A percentile compares a stretch with the other conserved stretches of the same genome.
phyloP scores from a whole-genome alignment of 1,284 basidiomycete species.

The Wallemia hederae region DNA sequence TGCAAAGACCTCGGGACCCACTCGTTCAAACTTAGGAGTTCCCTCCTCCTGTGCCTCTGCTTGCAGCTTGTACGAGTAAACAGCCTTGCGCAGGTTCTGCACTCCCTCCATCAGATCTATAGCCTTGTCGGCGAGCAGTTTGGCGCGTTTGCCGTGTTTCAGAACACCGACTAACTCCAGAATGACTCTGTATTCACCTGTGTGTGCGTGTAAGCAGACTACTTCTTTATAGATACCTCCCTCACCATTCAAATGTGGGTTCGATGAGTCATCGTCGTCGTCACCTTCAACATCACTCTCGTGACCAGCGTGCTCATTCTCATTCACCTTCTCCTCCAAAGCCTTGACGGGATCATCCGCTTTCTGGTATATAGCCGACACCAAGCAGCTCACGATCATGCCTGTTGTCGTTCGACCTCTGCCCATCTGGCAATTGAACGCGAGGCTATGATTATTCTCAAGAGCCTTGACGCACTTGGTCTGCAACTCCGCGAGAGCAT shows the following conservation, averaged over 20 bases:
- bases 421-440: conserved; percentile 68
- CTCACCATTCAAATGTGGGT: conserved; percentile 56
- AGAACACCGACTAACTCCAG: conserved; percentile 74
- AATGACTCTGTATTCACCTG: conserved; percentile 90
- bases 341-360: conserved; percentile 23
- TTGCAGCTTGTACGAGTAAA: conserved; percentile 86
- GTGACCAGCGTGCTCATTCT: conserved; percentile 27
- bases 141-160: conserved; percentile 69
- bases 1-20: conserved; percentile 32
- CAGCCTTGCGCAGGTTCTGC: conserved; percentile 69
- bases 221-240: neutral
- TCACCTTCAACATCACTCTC: conserved; percentile 5
- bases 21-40: conserved; percentile 39
- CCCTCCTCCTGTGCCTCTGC: conserved; percentile 51
- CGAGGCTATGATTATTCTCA: conserved; percentile 29
- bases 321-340: conserved; percentile 15
- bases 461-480: conserved; percentile 38
- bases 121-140: conserved; percentile 59
- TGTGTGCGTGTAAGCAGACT: conserved; percentile 1
- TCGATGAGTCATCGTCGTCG: conserved; percentile 18
- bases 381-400: conserved; percentile 67
- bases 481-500: conserved; percentile 45
- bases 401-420: conserved; percentile 44
- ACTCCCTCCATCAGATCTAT: conserved; percentile 47
- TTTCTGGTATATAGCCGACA: conserved; percentile 36